These are phyloP conservation scores for Fragaria ananassa DNA, from an alignment of 306 rosid species.

Conservation along the genomic window DNA sequence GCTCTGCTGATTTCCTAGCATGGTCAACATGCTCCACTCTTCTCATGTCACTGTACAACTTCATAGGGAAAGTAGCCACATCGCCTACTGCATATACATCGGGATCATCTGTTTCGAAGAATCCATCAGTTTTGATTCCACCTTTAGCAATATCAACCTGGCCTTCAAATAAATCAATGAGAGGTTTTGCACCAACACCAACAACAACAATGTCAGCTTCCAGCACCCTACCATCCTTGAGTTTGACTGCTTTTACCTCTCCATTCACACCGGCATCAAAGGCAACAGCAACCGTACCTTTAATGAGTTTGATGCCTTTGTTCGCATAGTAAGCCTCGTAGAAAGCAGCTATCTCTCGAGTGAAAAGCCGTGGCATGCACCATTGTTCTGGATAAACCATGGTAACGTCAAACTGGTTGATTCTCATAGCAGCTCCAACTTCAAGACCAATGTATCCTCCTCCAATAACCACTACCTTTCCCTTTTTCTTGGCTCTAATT, in stretches of 20 bases:
- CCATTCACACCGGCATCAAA: conserved; percentile 11
- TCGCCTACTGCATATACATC: conserved; percentile 44
- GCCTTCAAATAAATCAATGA: conserved; percentile 31
- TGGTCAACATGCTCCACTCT: conserved; percentile 49
- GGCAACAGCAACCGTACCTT: conserved; percentile 20
- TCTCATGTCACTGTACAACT: conserved; percentile 33
- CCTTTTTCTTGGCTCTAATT: conserved; percentile 29
- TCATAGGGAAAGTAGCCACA: conserved; percentile 35
- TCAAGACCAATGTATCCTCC: conserved; percentile 51
- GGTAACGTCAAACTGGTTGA: conserved; percentile 40
- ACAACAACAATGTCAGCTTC: conserved; percentile 42
- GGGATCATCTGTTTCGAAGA: conserved; percentile 24
- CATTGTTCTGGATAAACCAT: conserved; percentile 31
- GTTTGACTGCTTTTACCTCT: conserved; percentile 38
- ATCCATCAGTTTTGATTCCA: conserved; percentile 38
- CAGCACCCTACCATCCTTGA: conserved; percentile 34
- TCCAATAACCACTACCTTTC: conserved; percentile 41
- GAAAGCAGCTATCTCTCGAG: conserved; percentile 32
- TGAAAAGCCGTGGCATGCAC: conserved; percentile 39
- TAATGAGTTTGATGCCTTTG: conserved; percentile 35
- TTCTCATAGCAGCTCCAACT: conserved; percentile 42
- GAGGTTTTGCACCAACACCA: conserved; percentile 42
- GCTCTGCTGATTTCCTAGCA: conserved; percentile 45
- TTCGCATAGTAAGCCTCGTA: conserved; percentile 35
- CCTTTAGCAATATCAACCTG: conserved; percentile 30